These are phyloP conservation scores for Termitomyces sp. DNA, from an alignment of 768 basidiomycete genomes.

Conservation along the genomic window DNA sequence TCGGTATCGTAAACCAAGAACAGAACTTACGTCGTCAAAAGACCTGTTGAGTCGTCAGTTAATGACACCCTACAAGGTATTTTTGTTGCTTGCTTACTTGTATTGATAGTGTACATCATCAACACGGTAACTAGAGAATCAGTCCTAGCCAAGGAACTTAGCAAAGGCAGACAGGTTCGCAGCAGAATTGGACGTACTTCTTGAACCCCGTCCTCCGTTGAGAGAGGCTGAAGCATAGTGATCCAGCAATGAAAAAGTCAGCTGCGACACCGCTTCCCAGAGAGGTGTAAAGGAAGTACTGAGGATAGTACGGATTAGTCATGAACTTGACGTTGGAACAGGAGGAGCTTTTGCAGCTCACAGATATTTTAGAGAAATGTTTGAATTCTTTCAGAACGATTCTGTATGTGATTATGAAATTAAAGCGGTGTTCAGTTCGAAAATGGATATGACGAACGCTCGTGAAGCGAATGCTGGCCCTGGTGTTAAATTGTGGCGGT, in stretches of 20 bases:
- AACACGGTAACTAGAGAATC: slow-evolving; percentile 40
- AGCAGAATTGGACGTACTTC: slow-evolving; percentile 15
- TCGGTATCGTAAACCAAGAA: slow-evolving; percentile 29
- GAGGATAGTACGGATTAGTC: not conserved
- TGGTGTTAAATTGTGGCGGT: not conserved
- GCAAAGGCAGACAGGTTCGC: not conserved
- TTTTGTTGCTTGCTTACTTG: slow-evolving; percentile 27
- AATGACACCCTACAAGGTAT: not conserved
- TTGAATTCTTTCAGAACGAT: slow-evolving; percentile 21
- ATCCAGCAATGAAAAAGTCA: slow-evolving; percentile 34
- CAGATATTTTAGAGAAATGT: slow-evolving; percentile 24
- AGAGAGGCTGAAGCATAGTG: slow-evolving; percentile 29
- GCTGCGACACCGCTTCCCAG: slow-evolving; percentile 34
- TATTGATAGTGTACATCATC: slow-evolving; percentile 47
- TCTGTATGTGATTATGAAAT: slow-evolving; percentile 7
- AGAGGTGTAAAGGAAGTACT: slow-evolving; percentile 29
- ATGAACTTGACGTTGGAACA: not conserved
- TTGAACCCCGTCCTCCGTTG: slow-evolving; percentile 25
- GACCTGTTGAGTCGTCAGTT: slow-evolving; percentile 14
- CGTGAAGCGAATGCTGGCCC: slow-evolving; percentile 23
- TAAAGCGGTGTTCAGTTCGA: not conserved
- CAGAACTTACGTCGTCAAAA: slow-evolving; percentile 27
- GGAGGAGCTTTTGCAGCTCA: slow-evolving; percentile 7
- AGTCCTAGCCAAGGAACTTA: slow-evolving; percentile 26
- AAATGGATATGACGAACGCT: slow-evolving; percentile 19